Conservation (phyloP, 345 rosid genomes). For the Eucalyptus melliodora region DNA sequence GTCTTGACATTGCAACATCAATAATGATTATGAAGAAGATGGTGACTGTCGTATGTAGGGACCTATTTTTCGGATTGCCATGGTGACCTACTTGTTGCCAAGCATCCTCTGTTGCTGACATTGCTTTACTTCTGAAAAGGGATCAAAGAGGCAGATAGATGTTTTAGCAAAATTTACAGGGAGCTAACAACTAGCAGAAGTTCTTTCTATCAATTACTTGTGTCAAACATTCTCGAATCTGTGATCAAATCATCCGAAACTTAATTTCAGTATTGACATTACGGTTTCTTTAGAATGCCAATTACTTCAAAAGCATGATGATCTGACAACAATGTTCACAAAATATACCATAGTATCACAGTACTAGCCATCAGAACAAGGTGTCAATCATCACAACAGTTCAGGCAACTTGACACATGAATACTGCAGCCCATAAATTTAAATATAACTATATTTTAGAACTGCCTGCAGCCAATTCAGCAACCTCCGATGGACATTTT, state of each 20-base stretch:
- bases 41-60: neutral
- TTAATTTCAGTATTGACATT: neutral
- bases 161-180: neutral
- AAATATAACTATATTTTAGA: neutral
- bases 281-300: neutral
- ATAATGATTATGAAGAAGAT: neutral
- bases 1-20: neutral
- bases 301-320: neutral
- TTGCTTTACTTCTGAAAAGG: neutral
- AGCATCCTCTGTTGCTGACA: neutral
- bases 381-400: neutral
- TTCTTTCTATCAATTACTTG: neutral
- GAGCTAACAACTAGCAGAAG: neutral
- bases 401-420: neutral
- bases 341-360: neutral
- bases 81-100: neutral
- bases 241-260: neutral
- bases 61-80: neutral
- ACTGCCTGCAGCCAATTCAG: neutral
- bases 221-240: neutral
- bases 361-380: neutral
- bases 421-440: neutral
- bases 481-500: neutral
- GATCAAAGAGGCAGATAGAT: neutral
- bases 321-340: neutral